Evolutionary conservation across 1,139 yeast species (phyloP).

Genomic region (Lodderomyces metapsilosis): DNA sequence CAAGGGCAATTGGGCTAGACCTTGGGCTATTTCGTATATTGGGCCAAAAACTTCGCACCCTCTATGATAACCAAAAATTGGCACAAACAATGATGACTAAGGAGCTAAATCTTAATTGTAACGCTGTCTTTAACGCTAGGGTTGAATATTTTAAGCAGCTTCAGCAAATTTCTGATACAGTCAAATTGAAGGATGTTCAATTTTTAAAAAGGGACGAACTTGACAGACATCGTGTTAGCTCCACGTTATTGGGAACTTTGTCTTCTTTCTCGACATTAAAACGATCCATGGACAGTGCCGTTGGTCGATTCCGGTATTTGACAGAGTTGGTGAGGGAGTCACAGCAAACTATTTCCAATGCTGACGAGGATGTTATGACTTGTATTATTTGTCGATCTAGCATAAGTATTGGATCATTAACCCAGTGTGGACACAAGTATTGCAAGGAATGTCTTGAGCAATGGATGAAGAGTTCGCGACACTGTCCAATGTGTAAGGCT

Average conservation of each 20-base stretch:
- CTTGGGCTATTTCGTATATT: constrained; percentile 24
- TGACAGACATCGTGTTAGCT: constrained; percentile 3
- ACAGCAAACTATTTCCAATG: constrained; percentile 14
- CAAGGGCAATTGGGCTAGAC: constrained; percentile 19
- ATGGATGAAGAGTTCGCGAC: constrained; percentile 59
- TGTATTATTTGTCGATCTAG: constrained; percentile 78
- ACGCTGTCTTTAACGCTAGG: constrained; percentile 71
- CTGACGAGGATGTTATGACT: constrained; percentile 21
- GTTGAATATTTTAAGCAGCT: constrained; percentile 79
- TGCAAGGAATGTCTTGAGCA: constrained; percentile 72
- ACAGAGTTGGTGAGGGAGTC: constrained; percentile 24
- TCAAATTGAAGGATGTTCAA: constrained; percentile 33
- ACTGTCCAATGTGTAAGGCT: constrained; percentile 81
- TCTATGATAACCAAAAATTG: constrained; percentile 44
- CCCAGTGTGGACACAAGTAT: constrained; percentile 88
- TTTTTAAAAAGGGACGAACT: constrained; percentile 20
- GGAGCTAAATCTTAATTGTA: constrained; percentile 52
- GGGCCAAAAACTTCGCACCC: constrained; percentile 22
- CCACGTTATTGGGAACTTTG: neutral
- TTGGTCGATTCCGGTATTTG: constrained; percentile 63
- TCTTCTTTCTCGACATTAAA: neutral
- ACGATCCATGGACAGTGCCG: constrained; percentile 32
- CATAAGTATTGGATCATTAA: constrained; percentile 72
- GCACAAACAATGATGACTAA: constrained; percentile 39
- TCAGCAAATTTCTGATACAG: constrained; percentile 83